A percentile compares a stretch with the other conserved stretches of the same genome.
phyloP scores from a whole-genome alignment of 2,329 filamentous ascomycete species.

The Cordyceps sp. region DNA sequence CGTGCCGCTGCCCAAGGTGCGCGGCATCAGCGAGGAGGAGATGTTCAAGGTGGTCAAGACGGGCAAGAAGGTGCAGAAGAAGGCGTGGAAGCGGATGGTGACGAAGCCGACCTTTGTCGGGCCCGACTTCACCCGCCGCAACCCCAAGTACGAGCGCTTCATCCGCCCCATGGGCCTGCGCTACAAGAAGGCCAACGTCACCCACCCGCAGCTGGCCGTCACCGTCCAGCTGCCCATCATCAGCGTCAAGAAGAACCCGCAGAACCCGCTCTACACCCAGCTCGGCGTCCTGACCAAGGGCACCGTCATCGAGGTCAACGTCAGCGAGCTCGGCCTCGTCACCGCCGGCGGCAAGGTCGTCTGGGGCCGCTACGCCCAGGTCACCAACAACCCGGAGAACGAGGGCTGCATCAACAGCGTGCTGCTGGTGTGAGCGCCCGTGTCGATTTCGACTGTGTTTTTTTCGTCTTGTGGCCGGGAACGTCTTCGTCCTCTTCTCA shows the following conservation, averaged over 20 bases:
- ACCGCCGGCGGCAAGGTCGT: constrained; percentile 86
- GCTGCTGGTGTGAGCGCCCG: constrained; percentile 14
- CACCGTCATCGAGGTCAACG: constrained; percentile 73
- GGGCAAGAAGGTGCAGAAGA: constrained; percentile 85
- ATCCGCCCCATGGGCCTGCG: constrained; percentile 32
- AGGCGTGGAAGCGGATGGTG: constrained; percentile 58
- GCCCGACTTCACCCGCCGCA: constrained; percentile 72
- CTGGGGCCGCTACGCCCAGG: constrained; percentile 63
- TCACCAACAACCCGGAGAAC: constrained; percentile 30
- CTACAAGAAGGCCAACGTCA: constrained; percentile 37
- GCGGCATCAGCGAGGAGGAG: constrained; percentile 82
- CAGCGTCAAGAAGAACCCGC: constrained; percentile 49
- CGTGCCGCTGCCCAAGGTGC: constrained; percentile 85
- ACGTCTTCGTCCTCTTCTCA: no score
- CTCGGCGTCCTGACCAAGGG: constrained; percentile 80
- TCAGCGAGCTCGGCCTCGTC: constrained; percentile 77
- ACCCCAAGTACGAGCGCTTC: constrained; percentile 58
- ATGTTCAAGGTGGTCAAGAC: constrained; percentile 97
- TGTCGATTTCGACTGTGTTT: not conserved
- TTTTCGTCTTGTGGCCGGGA: not conserved
- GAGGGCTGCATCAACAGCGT: constrained; percentile 28
- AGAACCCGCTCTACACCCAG: constrained; percentile 83
- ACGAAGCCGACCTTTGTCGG: constrained; percentile 60
- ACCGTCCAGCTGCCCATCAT: constrained; percentile 78
- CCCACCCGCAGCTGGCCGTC: constrained; percentile 64